Evolutionary conservation across 2,329 filamentous ascomycete species (phyloP), one percentile per base, ranked within the genome.

Genomic region (Zymoseptoria tritici): DNA sequence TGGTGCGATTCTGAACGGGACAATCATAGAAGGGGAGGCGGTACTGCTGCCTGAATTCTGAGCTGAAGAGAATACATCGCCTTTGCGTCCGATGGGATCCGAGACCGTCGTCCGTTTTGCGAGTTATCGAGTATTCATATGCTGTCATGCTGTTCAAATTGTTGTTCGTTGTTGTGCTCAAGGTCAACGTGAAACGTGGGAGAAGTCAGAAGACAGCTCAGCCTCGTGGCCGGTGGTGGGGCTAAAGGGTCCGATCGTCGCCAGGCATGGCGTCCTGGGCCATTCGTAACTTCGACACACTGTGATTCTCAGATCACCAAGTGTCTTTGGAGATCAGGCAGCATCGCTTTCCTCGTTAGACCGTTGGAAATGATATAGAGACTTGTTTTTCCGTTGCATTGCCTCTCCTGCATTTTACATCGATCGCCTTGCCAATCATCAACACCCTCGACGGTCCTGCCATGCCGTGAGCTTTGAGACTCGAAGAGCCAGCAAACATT

Each of bases 1-100:
- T 4, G 82, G 80, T 9, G 84, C 86, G 4, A 75, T 87, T 49
- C 67, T 77, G 57, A 85, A 85, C 54, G 86, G 86, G 0, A 83
- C 81, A 0, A 64, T 88, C 9, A 68, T 80, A 16, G 77, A 81
- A 1, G 83, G 85, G 0, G 81, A 89, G 75, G 76, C 62, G 63
- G 70, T 56, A 4, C 62, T 70, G 55, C 49, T 69, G 58, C 60
- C 65, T 54, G 16, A 46, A 46, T 46, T 46, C 16, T 46, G 16
- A 46, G 36, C 36, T 46, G 13, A 16, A 16, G 13, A 46, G 36
- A 6, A 6, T n/a, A 46, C 36, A 16, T 16, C 36, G 13, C 13
- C 16, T 46, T 11, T 46, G 13, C 36, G 36, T 46, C 13, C 36
- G 36, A 46, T 46, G 13, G 13, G 13, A n/a, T n/a, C 9, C 13